Percentiles rank a stretch among this genome's conserved stretches.
Conservation (phyloP, 2,329 filamentous ascomycete species). For the Penicillium sp. region DNA sequence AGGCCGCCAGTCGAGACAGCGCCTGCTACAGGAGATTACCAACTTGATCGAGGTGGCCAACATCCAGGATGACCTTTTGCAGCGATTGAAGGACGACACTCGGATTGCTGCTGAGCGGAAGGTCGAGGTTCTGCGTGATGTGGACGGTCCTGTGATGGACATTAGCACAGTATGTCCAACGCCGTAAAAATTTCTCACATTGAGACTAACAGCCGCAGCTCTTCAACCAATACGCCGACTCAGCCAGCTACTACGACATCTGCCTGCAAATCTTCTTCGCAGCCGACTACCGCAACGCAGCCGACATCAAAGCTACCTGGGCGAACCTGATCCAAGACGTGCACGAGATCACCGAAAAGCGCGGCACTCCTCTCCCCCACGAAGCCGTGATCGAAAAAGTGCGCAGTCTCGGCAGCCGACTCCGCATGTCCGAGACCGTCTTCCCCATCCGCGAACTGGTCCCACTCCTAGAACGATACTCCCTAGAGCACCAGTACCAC, state of each 20-base stretch:
- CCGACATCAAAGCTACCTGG: slow-evolving; percentile 84
- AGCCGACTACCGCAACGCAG: slow-evolving; percentile 84
- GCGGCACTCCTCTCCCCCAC: slow-evolving; percentile 44
- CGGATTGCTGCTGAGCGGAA: slow-evolving; percentile 66
- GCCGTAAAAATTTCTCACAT: slow-evolving; percentile 5
- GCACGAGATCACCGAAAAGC: slow-evolving; percentile 55
- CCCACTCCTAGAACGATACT: slow-evolving; percentile 56
- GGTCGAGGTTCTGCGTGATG: slow-evolving; percentile 61
- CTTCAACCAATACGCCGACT: slow-evolving; percentile 90
- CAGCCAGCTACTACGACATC: slow-evolving; percentile 89
- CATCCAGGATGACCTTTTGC: slow-evolving; percentile 88
- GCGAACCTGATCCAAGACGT: slow-evolving; percentile 72
- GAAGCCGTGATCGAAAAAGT: slow-evolving; percentile 54
- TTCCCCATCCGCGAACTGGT: slow-evolving; percentile 57
- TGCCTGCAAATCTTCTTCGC: slow-evolving; percentile 89
- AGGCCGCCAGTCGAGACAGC: slow-evolving; percentile 76
- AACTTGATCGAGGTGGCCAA: slow-evolving; percentile 89
- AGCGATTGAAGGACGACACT: slow-evolving; percentile 69
- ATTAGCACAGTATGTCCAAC: slow-evolving; percentile 67
- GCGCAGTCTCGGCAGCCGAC: slow-evolving; percentile 56
- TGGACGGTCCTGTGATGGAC: slow-evolving; percentile 75
- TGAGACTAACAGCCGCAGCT: slow-evolving; percentile 54
- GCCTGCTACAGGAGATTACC: slow-evolving; percentile 78
- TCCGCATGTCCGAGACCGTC: slow-evolving; percentile 55
- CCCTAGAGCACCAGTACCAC: slow-evolving; percentile 49